Percentiles rank a stretch among this genome's conserved stretches.
These are phyloP conservation scores for Candida bentonensis DNA, from an alignment of 805 yeast species.

Conservation along the genomic window DNA sequence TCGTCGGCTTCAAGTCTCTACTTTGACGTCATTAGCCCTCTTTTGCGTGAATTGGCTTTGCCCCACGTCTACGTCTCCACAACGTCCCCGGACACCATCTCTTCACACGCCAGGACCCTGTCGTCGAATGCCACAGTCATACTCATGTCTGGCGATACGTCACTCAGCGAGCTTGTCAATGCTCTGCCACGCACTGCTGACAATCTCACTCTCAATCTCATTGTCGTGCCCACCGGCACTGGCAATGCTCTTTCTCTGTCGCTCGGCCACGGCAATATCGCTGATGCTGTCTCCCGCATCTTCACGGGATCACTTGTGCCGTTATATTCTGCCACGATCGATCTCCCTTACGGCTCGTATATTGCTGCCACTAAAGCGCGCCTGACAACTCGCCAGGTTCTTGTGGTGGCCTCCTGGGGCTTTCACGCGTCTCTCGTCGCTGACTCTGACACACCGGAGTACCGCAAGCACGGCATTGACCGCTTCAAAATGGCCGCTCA, in stretches of 20 bases:
- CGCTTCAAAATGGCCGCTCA: conserved; percentile 61
- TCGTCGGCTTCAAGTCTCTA: conserved; percentile 9
- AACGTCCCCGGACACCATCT: conserved; percentile 15
- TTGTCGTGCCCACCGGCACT: conserved; percentile 60
- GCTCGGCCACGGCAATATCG: conserved; percentile 24
- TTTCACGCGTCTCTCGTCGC: conserved; percentile 79
- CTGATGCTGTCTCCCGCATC: conserved; percentile 17
- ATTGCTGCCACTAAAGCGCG: conserved; percentile 14
- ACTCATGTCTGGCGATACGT: conserved; percentile 76
- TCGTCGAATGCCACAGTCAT: conserved; percentile 31
- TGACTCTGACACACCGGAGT: conserved; percentile 56
- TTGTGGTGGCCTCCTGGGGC: conserved; percentile 70
- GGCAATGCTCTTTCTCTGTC: conserved; percentile 74
- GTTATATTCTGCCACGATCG: conserved; percentile 31
- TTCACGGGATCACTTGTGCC: conserved; percentile 19
- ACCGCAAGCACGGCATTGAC: conserved; percentile 47
- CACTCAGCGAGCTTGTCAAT: conserved; percentile 64
- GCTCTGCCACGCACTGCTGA: conserved; percentile 16
- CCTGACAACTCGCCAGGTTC: conserved; percentile 23
- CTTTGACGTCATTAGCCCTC: conserved; percentile 19
- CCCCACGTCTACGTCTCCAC: conserved; percentile 24
- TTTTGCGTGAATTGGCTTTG: conserved; percentile 20
- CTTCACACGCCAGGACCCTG: conserved; percentile 19
- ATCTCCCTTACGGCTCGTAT: conserved; percentile 28
- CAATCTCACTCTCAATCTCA: conserved; percentile 10